Evolutionary conservation across 176 grass and related monocot species (phyloP), one percentile per base, ranked within the genome.

Genomic region (Musa troglodytarum): DNA sequence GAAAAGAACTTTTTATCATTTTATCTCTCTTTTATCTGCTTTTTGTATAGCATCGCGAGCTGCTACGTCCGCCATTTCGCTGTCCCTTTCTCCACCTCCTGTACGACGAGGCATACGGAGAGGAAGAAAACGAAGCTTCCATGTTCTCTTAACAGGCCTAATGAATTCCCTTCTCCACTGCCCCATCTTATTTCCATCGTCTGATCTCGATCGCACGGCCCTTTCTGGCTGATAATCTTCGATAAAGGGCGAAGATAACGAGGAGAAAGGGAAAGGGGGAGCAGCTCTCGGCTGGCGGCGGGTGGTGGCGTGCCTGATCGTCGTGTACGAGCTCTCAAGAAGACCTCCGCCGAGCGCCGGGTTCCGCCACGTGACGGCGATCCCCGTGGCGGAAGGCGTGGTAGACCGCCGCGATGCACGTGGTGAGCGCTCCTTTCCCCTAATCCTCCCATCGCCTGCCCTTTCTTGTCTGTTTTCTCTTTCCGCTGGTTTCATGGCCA

Each of bases 281-380:
- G 68, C 29, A 19, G 15, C 16, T 49, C 13, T 7, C 34, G 34
- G 29, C 3, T 3, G 29, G 12, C 68, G 14, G 11, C 49, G 16
- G 17, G 10, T 6, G 43, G 19, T 15, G 43, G 16, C 43, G 25
- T 16, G 13, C 13, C 49, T 49, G 68, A 70, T 43, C 34, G 34
- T 43, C 6, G 34, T 5, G 4, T 0, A 8, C 65, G 65, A 43
- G 34, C 65, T 25, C 16, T 13, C 43, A 21, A 7, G 16, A 19
- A 15, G 17, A n/a, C 8, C 57, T 61, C 57, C 57, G 16, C 57
- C 5, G 14, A 59, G 16, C 1, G 49, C 43, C 17, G 43, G 21
- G 68, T 9, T 70, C 15, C 49, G 68, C 49, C 68, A 70, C 68
- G 68, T 70, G 12, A 67, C 24, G 68, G 10, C 68, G 68, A 50